phyloP scores from a whole-genome alignment of 2,329 filamentous ascomycete species.

The Pseudogymnoascus sp. region DNA sequence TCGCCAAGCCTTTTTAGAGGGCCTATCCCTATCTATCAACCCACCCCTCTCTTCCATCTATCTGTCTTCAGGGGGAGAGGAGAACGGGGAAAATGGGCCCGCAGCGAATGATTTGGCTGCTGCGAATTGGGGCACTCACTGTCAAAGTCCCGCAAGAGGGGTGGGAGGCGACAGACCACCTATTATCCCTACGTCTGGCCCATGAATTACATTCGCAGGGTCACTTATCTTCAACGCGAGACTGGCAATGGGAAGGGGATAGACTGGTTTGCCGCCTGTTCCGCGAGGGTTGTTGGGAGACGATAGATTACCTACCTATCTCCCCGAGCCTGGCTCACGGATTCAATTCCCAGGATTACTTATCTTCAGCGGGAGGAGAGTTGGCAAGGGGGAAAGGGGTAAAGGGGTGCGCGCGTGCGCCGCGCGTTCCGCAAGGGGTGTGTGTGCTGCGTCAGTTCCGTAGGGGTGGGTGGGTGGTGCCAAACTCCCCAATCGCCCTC shows the following conservation, averaged over 20 bases:
- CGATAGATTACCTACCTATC: neutral
- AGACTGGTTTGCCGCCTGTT: neutral
- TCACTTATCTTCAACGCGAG: neutral
- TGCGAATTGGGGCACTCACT: neutral
- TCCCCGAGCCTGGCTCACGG: neutral
- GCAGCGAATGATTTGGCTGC: neutral
- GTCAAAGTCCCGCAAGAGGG: neutral
- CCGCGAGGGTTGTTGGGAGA: neutral
- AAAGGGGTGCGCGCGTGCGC: neutral
- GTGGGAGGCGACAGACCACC: neutral
- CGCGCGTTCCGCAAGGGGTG: too few relatives aligned
- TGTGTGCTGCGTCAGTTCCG: too few relatives aligned
- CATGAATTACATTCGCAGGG: neutral
- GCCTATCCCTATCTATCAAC: neutral
- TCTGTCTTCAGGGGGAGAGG: neutral
- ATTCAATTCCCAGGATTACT: neutral
- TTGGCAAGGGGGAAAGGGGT: neutral
- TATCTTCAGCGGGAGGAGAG: neutral
- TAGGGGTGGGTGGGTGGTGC: neutral
- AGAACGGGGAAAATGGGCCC: neutral
- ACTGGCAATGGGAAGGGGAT: neutral
- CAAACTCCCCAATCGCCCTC: neutral
- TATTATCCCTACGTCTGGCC: neutral
- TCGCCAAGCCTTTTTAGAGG: constrained; percentile 78
- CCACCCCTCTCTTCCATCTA: neutral